A percentile compares a stretch with the other conserved stretches of the same genome.
These are phyloP conservation scores for Thalassiosira livingstoniorum DNA, from an alignment of 352 stramenopile species.

Conservation along the genomic window DNA sequence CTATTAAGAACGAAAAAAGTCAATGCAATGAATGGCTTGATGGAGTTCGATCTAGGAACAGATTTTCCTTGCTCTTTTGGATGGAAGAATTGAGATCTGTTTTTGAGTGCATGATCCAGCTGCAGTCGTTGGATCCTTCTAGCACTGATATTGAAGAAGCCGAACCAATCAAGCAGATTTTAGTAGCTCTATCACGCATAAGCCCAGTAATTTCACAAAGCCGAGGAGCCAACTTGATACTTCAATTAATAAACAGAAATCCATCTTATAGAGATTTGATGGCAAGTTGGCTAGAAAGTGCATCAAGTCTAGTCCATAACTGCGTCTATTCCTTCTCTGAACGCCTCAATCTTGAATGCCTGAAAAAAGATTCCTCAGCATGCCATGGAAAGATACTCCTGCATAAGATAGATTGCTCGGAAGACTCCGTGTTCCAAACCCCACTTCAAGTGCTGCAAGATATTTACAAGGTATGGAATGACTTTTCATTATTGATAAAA, in stretches of 20 bases:
- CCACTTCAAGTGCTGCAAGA: slow-evolving; percentile 39
- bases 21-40: slow-evolving; percentile 46
- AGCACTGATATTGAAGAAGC: slow-evolving; percentile 2
- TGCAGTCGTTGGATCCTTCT: slow-evolving; percentile 8
- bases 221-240: slow-evolving; percentile 17
- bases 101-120: slow-evolving; percentile 25
- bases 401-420: slow-evolving; percentile 49
- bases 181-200: slow-evolving; percentile 35
- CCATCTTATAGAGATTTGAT: slow-evolving; percentile 1
- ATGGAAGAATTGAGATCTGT: slow-evolving; percentile 47
- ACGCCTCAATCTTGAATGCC: slow-evolving; percentile 33
- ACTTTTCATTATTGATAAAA: neutral
- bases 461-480: slow-evolving; percentile 53
- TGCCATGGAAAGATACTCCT: slow-evolving; percentile 44
- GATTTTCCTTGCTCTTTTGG: slow-evolving; percentile 56
- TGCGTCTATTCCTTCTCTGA: slow-evolving; percentile 42
- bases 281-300: slow-evolving; percentile 34
- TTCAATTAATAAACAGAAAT: slow-evolving; percentile 11
- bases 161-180: slow-evolving; percentile 20
- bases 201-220: slow-evolving; percentile 31
- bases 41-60: slow-evolving; percentile 32
- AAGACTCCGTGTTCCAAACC: slow-evolving; percentile 31
- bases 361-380: slow-evolving; percentile 17
- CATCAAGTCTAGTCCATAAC: slow-evolving; percentile 40
- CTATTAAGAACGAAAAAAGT: neutral